Evolutionary conservation across 305 asterid genomes (phyloP), one percentile per base, ranked within the genome.

Genomic region (Withania somnifera): DNA sequence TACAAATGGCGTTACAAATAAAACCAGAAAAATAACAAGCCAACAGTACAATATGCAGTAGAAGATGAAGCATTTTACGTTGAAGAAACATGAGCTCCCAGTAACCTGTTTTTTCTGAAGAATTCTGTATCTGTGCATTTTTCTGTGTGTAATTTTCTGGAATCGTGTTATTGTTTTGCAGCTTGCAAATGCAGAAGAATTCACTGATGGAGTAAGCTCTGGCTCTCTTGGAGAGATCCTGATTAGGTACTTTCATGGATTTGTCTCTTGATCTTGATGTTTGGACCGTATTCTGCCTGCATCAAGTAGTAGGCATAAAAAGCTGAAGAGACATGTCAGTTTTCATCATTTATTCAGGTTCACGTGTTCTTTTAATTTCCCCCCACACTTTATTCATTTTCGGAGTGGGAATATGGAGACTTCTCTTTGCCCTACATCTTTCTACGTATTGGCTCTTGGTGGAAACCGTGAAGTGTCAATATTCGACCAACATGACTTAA

Each of bases 151-250:
- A 4, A 47, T 75, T 47, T 64, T 64, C 28, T 30, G 52, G 10
- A n/a, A 80, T 80, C 15, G 0, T 1, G 5, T 79, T 60, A 11
- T 15, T 60, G 9, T 84, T 80, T 79, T 86, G 83, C 91, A 94
- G 98, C 92, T 92, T 32, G 97, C 97, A 28, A 92, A 91, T 78
- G 95, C 98, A 76, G 98, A 93, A 83, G 98, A 93, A 63, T 93
- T 83, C 78, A 86, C 92, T 63, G 98, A 94, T 79, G 98, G 98
- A 40, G 90, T 91, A 84, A 86, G 86, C 84, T 88, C 92, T 82
- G 98, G 97, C 73, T 90, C 87, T 82, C 97, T 94, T 56, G 98
- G 98, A 85, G 98, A 94, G 88, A 94, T 94, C 85, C 87, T 92
- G 91, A 94, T 94, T 86, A 92, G 97, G 97, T 94, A 87, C 79